Conservation (phyloP, 1,139 yeast species). For the Candida sojae region DNA sequence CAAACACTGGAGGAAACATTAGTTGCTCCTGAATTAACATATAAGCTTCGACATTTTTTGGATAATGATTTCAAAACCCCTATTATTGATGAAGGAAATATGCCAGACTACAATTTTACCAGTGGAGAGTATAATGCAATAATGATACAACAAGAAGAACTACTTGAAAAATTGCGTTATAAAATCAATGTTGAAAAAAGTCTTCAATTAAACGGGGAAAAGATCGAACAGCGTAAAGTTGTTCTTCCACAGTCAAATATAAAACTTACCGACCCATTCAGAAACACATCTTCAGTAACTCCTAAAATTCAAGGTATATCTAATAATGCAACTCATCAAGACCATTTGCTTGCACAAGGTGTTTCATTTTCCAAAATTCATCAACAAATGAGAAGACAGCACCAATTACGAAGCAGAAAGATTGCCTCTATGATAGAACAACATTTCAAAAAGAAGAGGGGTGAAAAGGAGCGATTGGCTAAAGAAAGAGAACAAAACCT, state of each 20-base stretch:
- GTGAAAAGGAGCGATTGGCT: slow-evolving; percentile 82
- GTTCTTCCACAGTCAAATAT: slow-evolving; percentile 47
- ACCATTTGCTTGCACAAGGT: slow-evolving; percentile 78
- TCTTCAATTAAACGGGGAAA: slow-evolving; percentile 45
- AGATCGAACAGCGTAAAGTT: slow-evolving; percentile 46
- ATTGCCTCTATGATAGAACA: slow-evolving; percentile 82
- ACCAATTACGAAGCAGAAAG: slow-evolving; percentile 68
- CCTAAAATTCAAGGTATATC: slow-evolving; percentile 43
- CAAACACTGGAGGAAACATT: slow-evolving; percentile 18
- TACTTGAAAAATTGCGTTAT: slow-evolving; percentile 30
- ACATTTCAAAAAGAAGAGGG: slow-evolving; percentile 82
- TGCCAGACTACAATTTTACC: slow-evolving; percentile 33
- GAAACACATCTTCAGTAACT: slow-evolving; percentile 38
- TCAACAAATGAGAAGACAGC: slow-evolving; percentile 65
- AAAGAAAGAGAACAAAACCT: slow-evolving; percentile 71
- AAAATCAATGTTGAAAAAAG: slow-evolving; percentile 38
- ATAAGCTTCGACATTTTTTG: slow-evolving; percentile 55
- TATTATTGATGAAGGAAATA: slow-evolving; percentile 40
- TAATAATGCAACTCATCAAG: slow-evolving; percentile 59
- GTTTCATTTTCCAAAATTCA: slow-evolving; percentile 69
- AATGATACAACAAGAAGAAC: slow-evolving; percentile 31
- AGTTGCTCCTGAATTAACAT: slow-evolving; percentile 31
- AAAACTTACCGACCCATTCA: slow-evolving; percentile 43
- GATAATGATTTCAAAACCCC: slow-evolving; percentile 46
- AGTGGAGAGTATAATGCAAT: slow-evolving; percentile 36